Conservation (phyloP, 768 basidiomycete genomes). For the Paxillus rubicundulus region DNA sequence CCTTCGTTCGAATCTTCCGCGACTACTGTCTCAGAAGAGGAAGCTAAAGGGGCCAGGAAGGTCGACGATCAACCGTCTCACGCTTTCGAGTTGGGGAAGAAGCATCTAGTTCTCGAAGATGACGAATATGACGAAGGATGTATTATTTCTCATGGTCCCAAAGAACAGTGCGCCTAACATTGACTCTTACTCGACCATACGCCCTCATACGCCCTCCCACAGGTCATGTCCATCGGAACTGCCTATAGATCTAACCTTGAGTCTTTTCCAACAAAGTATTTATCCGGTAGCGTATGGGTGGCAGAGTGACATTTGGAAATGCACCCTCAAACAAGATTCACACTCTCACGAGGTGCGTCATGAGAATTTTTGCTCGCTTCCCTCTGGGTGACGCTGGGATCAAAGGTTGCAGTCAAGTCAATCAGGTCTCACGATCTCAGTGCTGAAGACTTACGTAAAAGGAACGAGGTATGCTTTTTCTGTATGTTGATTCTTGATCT, state of each 20-base stretch:
- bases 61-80: background rate
- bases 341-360: slow-evolving; percentile 18
- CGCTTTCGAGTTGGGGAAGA: too few relatives aligned
- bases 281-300: slow-evolving; percentile 25
- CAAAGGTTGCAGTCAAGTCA: slow-evolving; percentile 8
- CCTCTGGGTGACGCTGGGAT: background rate
- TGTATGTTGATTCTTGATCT: background rate
- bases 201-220: background rate
- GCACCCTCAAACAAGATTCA: slow-evolving; percentile 17
- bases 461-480: slow-evolving; percentile 4
- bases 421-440: slow-evolving; percentile 1
- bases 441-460: slow-evolving; percentile 4
- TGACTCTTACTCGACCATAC: background rate
- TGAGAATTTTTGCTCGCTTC: too few relatives aligned
- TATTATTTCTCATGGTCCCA: background rate
- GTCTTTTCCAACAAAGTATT: background rate
- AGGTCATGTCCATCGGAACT: background rate
- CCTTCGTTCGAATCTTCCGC: background rate
- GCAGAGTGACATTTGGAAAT: slow-evolving; percentile 25
- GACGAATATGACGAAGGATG: background rate
- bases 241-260: background rate
- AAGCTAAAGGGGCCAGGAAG: background rate
- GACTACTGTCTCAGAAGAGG: background rate
- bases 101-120: background rate
- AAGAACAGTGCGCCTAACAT: background rate